phyloP scores from a whole-genome alignment of 768 basidiomycete genomes.

The Pleurotus eryngii region DNA sequence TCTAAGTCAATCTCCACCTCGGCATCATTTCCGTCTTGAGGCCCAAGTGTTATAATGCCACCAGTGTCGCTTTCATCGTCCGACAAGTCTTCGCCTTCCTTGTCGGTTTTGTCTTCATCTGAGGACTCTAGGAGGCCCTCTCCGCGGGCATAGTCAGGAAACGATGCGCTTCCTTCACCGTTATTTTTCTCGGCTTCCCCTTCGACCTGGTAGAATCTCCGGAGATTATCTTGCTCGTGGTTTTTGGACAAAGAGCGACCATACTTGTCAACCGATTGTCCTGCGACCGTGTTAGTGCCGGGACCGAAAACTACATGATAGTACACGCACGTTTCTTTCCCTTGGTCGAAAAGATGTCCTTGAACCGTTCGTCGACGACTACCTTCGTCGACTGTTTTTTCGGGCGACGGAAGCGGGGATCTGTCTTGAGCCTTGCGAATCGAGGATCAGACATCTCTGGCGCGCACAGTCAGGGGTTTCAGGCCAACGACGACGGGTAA shows the following conservation, averaged over 20 bases:
- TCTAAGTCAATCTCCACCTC: conserved; percentile 73
- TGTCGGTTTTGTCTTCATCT: conserved; percentile 62
- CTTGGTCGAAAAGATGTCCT: conserved; percentile 60
- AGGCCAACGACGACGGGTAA: neutral
- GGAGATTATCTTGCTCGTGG: conserved; percentile 72
- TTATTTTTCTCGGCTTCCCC: conserved; percentile 34
- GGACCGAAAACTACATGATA: too few species aligned
- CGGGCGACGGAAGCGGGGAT: conserved; percentile 89
- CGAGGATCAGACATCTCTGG: conserved; percentile 73
- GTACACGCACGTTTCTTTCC: conserved; percentile 21
- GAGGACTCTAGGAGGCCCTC: conserved; percentile 86
- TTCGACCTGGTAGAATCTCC: conserved; percentile 77
- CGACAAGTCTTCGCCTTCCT: conserved; percentile 30
- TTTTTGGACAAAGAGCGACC: conserved; percentile 68
- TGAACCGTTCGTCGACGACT: conserved; percentile 90
- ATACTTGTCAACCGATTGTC: conserved; percentile 84
- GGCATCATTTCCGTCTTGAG: conserved; percentile 37
- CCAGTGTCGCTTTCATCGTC: conserved; percentile 46
- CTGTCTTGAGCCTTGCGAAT: conserved; percentile 82
- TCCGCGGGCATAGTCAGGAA: conserved; percentile 87
- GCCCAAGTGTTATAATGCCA: conserved; percentile 50
- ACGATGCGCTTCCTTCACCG: conserved; percentile 26
- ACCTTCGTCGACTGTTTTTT: conserved; percentile 81
- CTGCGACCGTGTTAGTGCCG: neutral
- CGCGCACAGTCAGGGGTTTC: too few species aligned